A percentile compares a stretch with the other conserved stretches of the same genome.
These are phyloP conservation scores for Lactarius deliciosus DNA, from an alignment of 768 basidiomycete species.

Conservation along the genomic window DNA sequence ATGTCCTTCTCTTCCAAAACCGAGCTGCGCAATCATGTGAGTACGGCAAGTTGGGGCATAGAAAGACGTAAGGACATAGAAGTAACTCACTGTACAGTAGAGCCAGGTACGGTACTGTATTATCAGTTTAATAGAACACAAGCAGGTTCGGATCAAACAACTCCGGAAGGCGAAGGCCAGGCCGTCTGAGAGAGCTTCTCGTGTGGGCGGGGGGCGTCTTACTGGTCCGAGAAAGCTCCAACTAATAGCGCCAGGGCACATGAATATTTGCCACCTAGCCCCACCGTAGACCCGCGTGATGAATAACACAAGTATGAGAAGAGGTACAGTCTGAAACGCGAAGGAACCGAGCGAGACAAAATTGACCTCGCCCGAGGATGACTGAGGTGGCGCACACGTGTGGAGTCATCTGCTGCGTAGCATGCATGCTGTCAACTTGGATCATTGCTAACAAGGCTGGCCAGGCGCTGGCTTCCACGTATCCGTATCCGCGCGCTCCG, in stretches of 20 bases:
- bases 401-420: not conserved
- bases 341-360: not conserved
- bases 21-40: not conserved
- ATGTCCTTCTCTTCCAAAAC: not conserved
- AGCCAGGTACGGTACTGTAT: not conserved
- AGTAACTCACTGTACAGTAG: not conserved
- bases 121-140: not conserved
- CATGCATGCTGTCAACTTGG: not conserved
- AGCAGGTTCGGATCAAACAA: not conserved
- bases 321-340: not conserved
- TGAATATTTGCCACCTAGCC: not conserved
- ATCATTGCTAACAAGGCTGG: not conserved
- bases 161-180: not conserved
- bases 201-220: not conserved
- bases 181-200: not conserved
- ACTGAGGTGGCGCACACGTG: not conserved
- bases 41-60: not conserved
- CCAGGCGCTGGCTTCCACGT: not conserved
- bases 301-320: not conserved
- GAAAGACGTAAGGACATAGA: not conserved
- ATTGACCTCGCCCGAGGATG: not conserved
- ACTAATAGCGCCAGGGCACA: not conserved
- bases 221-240: not conserved
- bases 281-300: not conserved
- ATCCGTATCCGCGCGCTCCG: not conserved